These are phyloP conservation scores for Sporisorium scitamineum DNA, from an alignment of 1,284 basidiomycete genomes.

Conservation along the genomic window DNA sequence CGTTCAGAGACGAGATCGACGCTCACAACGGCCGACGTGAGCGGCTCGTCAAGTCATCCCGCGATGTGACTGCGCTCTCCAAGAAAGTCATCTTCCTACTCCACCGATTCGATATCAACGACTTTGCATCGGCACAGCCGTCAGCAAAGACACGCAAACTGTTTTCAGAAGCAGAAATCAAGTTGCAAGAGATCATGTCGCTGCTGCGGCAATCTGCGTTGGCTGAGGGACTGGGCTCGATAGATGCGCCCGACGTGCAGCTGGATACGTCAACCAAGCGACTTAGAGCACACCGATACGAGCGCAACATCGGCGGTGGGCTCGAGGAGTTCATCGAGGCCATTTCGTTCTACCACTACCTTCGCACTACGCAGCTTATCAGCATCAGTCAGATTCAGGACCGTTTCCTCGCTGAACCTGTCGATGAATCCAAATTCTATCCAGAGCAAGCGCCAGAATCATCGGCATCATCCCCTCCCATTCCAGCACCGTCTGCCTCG, in stretches of 20 bases:
- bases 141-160: slow-evolving; percentile 66
- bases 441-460: neutral
- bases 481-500: neutral
- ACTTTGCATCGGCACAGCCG: slow-evolving; percentile 21
- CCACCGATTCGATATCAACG: slow-evolving; percentile 75
- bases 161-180: slow-evolving; percentile 75
- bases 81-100: slow-evolving; percentile 95
- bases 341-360: slow-evolving; percentile 86
- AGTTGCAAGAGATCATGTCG: slow-evolving; percentile 78
- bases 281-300: slow-evolving; percentile 50
- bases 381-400: slow-evolving; percentile 78
- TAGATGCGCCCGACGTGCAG: neutral
- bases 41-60: slow-evolving; percentile 80
- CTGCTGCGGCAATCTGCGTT: slow-evolving; percentile 76
- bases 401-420: slow-evolving; percentile 25
- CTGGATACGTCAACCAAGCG: neutral
- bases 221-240: slow-evolving; percentile 53
- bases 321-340: slow-evolving; percentile 80
- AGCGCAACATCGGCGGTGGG: slow-evolving; percentile 62
- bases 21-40: slow-evolving; percentile 72
- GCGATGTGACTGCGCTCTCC: slow-evolving; percentile 90
- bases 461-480: neutral
- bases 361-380: slow-evolving; percentile 80
- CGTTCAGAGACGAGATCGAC: slow-evolving; percentile 65
- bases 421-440: slow-evolving; percentile 29